Percentiles rank a stretch among this genome's conserved stretches.
Conservation (phyloP, 768 basidiomycete species). For the Boletus insuetus region DNA sequence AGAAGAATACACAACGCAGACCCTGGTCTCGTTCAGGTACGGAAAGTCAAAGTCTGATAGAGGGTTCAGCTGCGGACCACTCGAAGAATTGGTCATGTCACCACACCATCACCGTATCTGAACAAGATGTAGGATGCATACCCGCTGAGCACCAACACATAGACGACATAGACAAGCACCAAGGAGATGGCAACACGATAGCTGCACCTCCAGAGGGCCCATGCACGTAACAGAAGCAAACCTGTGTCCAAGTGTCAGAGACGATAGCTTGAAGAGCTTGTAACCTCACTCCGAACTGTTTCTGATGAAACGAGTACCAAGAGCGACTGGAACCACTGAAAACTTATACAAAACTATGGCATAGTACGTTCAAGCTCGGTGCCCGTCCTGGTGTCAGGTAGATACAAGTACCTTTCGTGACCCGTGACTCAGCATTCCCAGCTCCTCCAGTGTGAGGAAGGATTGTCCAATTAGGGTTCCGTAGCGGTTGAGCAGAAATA, state of each 20-base stretch:
- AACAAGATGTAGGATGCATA: neutral
- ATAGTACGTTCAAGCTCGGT: neutral
- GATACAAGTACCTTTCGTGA: constrained; percentile 3
- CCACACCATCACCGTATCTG: neutral
- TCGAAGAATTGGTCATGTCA: neutral
- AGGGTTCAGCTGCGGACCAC: neutral
- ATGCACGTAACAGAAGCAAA: constrained; percentile 15
- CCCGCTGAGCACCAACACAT: neutral
- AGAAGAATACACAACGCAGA: neutral
- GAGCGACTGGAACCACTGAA: neutral
- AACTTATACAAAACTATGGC: constrained; percentile 7
- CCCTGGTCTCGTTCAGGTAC: neutral
- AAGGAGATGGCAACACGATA: neutral
- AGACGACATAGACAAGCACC: constrained; percentile 1
- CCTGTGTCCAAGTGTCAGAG: neutral
- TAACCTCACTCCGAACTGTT: constrained; percentile 10
- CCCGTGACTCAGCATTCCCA: constrained; percentile 2
- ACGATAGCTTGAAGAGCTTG: neutral
- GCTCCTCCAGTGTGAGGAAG: constrained; percentile 8
- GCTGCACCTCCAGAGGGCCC: constrained; percentile 16
- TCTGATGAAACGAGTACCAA: constrained; percentile 2
- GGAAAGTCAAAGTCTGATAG: neutral
- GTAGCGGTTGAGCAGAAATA: constrained; percentile 20
- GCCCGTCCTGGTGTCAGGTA: too few species aligned
- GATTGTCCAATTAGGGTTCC: constrained; percentile 10